phyloP scores from a whole-genome alignment of 2,329 filamentous ascomycete species.

The Claviceps sp. region DNA sequence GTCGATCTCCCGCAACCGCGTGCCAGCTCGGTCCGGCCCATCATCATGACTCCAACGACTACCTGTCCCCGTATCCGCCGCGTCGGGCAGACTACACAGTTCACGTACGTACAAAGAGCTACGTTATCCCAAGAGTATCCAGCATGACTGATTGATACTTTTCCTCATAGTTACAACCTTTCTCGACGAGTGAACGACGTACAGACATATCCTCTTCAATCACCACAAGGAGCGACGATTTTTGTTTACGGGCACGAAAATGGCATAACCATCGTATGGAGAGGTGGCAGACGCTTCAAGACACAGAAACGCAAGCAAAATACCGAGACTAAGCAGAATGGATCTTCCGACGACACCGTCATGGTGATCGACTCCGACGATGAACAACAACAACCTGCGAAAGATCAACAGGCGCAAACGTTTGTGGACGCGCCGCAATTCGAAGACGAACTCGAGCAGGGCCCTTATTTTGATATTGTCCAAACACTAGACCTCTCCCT shows the following conservation, averaged over 20 bases:
- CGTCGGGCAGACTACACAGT: constrained; percentile 34
- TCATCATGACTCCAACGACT: constrained; percentile 19
- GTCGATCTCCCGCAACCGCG: constrained; percentile 1
- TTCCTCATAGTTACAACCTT: constrained; percentile 41
- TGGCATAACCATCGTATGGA: constrained; percentile 48
- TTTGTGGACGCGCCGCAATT: constrained; percentile 45
- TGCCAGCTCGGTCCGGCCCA: constrained; percentile 4
- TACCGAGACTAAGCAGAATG: constrained; percentile 36
- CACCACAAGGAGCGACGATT: constrained; percentile 50
- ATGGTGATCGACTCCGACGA: constrained; percentile 54
- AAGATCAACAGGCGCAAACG: constrained; percentile 17
- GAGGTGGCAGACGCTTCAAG: constrained; percentile 48
- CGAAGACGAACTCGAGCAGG: constrained; percentile 36
- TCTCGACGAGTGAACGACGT: constrained; percentile 44
- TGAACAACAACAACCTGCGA: constrained; percentile 30
- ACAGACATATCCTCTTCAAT: constrained; percentile 47
- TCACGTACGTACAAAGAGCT: constrained; percentile 24
- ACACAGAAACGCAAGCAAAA: constrained; percentile 20
- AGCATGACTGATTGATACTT: neutral
- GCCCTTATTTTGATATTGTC: constrained; percentile 39
- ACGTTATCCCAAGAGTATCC: too few relatives aligned
- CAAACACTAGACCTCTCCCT: constrained; percentile 50
- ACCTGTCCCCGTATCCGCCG: constrained; percentile 31
- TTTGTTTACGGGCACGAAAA: constrained; percentile 51
- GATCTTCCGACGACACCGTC: constrained; percentile 35